Evolutionary conservation across 2,329 filamentous ascomycete species (phyloP), one percentile per base, ranked within the genome.

Genomic region (Fonsecaea erecta): DNA sequence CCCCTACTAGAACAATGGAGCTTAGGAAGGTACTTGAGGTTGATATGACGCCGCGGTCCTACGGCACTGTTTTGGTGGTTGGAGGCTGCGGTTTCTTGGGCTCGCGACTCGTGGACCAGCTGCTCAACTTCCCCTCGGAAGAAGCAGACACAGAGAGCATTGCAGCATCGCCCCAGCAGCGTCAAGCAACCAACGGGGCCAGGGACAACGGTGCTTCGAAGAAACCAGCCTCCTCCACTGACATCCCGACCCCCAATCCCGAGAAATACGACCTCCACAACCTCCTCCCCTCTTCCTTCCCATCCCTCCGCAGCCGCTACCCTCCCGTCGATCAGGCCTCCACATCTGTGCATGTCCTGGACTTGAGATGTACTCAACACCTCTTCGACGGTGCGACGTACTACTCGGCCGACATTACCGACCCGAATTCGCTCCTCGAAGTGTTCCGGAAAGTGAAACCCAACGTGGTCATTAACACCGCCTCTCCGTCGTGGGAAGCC

Each of bases 381-480:
- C 86, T 89, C 24, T 76, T 82, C 14, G 78, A 86, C 60, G 83
- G 84, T 52, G 85, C 89, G 57, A 78, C 82, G 59, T 95, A 95
- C 80, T 84, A 86, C 76, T 88, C 92, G 71, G 90, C 87, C 75
- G 90, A 94, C 78, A 92, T 95, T 75, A 93, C 90, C 61, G 87
- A 90, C 68, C 74, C 80, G 18, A 81, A 82, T 61, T 83, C 83
- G 67, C 83, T 95, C 68, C 76, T 85, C 46, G 80, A 83, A 40
- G 79, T 92, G 52, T 88, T 98, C 72, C 77, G 83, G 34, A 81
- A 86, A 68, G 83, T 88, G 61, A 85, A 85, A 72, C 93, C 94
- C 21, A 88, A 93, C 74, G 86, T 96, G 14, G 92, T 99, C 58
- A 89, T 98, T 73, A 94, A 99, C 79, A 96, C 93, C 1, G 95